Percentiles rank a stretch among this genome's conserved stretches.
phyloP scores from a whole-genome alignment of 148 eudicot genomes.

The Chenopodium album region DNA sequence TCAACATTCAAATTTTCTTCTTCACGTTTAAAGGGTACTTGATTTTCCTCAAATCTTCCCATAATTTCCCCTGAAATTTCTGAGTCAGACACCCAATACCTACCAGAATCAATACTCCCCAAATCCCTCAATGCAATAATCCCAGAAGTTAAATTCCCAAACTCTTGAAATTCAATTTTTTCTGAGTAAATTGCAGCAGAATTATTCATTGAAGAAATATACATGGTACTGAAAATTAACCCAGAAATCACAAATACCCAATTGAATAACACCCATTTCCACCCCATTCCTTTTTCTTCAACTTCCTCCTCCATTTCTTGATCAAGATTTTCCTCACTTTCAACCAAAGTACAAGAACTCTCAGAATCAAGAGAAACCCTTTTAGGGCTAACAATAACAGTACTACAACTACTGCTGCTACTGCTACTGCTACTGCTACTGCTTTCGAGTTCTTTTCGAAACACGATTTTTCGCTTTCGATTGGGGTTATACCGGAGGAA shows the following conservation, averaged over 20 bases:
- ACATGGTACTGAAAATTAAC: conserved; percentile 36
- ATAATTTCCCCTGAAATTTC: neutral
- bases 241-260: conserved; percentile 36
- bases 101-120: conserved; percentile 4
- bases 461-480: conserved; percentile 31
- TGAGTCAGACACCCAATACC: conserved; percentile 10
- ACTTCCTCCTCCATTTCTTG: conserved; percentile 30
- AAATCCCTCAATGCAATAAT: conserved; percentile 15
- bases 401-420: neutral
- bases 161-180: conserved; percentile 17
- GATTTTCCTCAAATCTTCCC: neutral
- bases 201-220: conserved; percentile 47
- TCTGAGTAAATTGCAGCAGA: conserved; percentile 15
- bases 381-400: neutral
- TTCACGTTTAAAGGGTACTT: neutral
- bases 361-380: conserved; percentile 14
- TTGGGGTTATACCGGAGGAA: conserved; percentile 58
- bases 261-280: conserved; percentile 38
- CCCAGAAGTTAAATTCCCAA: conserved; percentile 14
- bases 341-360: conserved; percentile 21
- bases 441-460: neutral
- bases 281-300: conserved; percentile 28
- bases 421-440: neutral
- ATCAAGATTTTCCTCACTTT: conserved; percentile 18
- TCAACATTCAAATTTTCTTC: neutral